Conservation (phyloP, 345 rosid genomes). For the Cardamine resedifolia region DNA sequence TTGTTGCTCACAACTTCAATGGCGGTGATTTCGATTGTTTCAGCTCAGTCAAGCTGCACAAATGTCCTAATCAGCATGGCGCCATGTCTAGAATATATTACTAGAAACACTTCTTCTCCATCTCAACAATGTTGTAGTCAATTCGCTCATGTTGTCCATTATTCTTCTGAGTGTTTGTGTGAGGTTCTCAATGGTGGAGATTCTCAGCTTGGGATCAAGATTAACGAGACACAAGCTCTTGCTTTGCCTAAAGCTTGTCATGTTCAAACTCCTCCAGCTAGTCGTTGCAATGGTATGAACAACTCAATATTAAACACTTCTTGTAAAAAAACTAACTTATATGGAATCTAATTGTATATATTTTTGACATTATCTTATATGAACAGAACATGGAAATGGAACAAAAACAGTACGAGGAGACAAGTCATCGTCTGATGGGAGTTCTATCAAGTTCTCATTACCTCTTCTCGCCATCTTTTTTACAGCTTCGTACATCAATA, state of each 20-base stretch:
- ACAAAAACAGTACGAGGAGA: slow-evolving; percentile 53
- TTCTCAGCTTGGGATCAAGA: slow-evolving; percentile 60
- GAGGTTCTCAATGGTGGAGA: slow-evolving; percentile 57
- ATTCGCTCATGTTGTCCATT: slow-evolving; percentile 59
- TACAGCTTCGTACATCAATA: slow-evolving; percentile 44
- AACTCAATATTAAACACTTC: slow-evolving; percentile 40
- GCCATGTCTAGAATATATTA: slow-evolving; percentile 69
- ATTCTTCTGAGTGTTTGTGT: slow-evolving; percentile 80
- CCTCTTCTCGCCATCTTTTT: slow-evolving; percentile 47
- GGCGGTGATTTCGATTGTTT: slow-evolving; percentile 39
- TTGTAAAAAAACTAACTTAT: slow-evolving; percentile 47
- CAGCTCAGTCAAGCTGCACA: slow-evolving; percentile 65
- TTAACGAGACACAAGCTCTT: slow-evolving; percentile 69
- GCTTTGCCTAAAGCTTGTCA: slow-evolving; percentile 76
- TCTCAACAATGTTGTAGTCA: slow-evolving; percentile 70
- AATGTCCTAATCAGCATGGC: slow-evolving; percentile 57
- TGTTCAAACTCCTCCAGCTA: slow-evolving; percentile 71
- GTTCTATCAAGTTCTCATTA: slow-evolving; percentile 47
- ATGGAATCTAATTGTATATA: neutral
- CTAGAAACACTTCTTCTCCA: slow-evolving; percentile 64
- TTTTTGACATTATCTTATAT: neutral
- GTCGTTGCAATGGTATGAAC: slow-evolving; percentile 62
- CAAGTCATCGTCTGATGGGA: slow-evolving; percentile 55
- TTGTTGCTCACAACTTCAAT: slow-evolving; percentile 31
- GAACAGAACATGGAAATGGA: slow-evolving; percentile 47